phyloP scores from a whole-genome alignment of 495 filamentous ascomycete species.

The Tuber melanosporum region DNA sequence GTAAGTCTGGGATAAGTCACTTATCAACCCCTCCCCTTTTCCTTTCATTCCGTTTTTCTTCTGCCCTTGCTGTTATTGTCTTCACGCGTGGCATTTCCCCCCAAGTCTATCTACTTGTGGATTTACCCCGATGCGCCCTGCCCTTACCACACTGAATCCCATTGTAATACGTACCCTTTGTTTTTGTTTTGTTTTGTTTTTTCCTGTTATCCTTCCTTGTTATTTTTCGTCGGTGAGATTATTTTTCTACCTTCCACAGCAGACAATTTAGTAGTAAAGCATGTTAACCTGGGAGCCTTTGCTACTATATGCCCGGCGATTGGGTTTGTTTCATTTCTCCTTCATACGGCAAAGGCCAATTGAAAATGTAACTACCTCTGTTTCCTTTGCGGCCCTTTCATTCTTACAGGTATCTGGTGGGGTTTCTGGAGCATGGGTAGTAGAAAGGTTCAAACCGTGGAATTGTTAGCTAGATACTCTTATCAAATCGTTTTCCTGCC shows the following conservation, averaged over 20 bases:
- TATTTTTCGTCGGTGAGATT: neutral
- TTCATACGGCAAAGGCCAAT: neutral
- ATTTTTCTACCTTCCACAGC: constrained; percentile 1
- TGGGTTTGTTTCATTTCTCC: constrained; percentile 1
- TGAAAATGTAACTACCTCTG: neutral
- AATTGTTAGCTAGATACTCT: neutral
- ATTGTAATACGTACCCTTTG: neutral
- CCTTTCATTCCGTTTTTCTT: neutral
- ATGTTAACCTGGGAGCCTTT: neutral
- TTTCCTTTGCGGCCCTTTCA: neutral
- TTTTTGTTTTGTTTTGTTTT: neutral
- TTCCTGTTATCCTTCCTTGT: neutral
- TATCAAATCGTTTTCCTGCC: neutral
- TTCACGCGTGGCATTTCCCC: neutral
- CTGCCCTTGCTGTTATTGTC: neutral
- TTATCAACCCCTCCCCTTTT: constrained; percentile 3
- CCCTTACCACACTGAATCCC: neutral
- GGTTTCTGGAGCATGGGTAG: neutral
- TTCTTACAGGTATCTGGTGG: neutral
- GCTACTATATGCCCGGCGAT: neutral
- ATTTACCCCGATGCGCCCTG: neutral
- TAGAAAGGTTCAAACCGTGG: neutral
- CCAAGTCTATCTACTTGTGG: neutral
- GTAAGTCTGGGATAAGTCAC: constrained; percentile 2
- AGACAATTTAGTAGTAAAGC: neutral